phyloP scores from a whole-genome alignment of 495 filamentous ascomycete genomes.

The Neurospora sp. region DNA sequence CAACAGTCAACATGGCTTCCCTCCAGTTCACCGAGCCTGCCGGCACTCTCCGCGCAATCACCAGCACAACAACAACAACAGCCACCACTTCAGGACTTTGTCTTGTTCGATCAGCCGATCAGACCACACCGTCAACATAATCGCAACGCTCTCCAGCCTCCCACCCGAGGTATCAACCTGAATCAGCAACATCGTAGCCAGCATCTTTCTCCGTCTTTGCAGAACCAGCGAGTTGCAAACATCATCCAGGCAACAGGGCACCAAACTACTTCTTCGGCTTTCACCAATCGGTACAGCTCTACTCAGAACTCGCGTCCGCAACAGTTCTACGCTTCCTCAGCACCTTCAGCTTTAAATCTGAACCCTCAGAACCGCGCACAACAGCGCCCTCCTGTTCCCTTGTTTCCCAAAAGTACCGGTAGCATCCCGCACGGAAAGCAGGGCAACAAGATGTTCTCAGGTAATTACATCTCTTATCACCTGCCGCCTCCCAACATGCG shows the following conservation, averaged over 20 bases:
- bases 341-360: conserved; percentile 35
- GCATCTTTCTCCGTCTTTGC: conserved; percentile 30
- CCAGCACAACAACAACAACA: conserved; percentile 32
- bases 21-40: conserved; percentile 49
- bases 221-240: conserved; percentile 48
- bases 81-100: conserved; percentile 41
- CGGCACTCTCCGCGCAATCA: conserved; percentile 45
- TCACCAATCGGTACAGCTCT: conserved; percentile 46
- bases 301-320: conserved; percentile 24
- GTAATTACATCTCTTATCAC: conserved; percentile 15
- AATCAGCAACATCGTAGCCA: conserved; percentile 31
- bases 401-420: conserved; percentile 40
- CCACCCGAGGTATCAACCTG: conserved; percentile 29
- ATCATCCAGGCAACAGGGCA: conserved; percentile 51
- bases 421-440: conserved; percentile 31
- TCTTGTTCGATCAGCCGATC: conserved; percentile 41
- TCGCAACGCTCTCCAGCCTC: conserved; percentile 29
- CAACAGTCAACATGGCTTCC: conserved; percentile 49
- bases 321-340: conserved; percentile 46
- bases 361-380: conserved; percentile 29
- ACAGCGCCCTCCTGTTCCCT: conserved; percentile 40
- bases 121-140: conserved; percentile 40
- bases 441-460: conserved; percentile 39
- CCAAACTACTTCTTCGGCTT: conserved; percentile 44
- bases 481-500: background rate